Evolutionary conservation across 2,329 filamentous ascomycete species (phyloP), one percentile per base, ranked within the genome.

Genomic region (Ceratocystiopsis brevicomis): DNA sequence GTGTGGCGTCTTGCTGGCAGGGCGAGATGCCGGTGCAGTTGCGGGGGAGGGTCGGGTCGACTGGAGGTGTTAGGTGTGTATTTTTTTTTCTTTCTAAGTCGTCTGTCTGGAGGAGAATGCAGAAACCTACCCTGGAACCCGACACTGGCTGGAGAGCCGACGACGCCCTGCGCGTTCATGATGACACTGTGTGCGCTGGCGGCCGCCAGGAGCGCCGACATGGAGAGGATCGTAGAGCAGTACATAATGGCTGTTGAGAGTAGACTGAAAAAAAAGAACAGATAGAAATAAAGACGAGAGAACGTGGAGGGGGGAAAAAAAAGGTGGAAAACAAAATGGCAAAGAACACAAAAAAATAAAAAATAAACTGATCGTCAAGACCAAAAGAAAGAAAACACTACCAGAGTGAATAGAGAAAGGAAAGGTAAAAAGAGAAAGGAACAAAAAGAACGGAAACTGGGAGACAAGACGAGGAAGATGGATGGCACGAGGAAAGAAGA

Each of bases 1-100:
- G 65, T 38, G 72, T 76, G 9, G 73, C 63, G 47, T 79, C 75
- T 49, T 72, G 70, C 52, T 51, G 50, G 45, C 50, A 51, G 6
- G 50, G 50, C 37, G 43, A 47, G 44, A 49, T 49, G 18, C 35
- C 19, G 1, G 48, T 49, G 48, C 50, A 51, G 47, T 51, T 51
- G 8, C 50, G 41, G 5, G 74, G 69, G 49, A 74, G 62, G 45
- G 55, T 57, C 36, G 65, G 56, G 49, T 72, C 63, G 44, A 76
- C 65, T 67, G 47, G 1, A 15, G 34, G 2, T 6, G 25, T 30
- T 30, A 30, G 25, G 6, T 30, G 6, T 38, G 41, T 18, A 12
- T 36, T 13, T 38, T 1, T 2, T 37, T 3, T 25, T 34, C 8
- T 3, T 25, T 34, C 8, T 33, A 10, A 1, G 6, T 3, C 4